These are phyloP conservation scores for Fonsecaea erecta DNA, from an alignment of 2,329 filamentous ascomycete species.

Conservation along the genomic window DNA sequence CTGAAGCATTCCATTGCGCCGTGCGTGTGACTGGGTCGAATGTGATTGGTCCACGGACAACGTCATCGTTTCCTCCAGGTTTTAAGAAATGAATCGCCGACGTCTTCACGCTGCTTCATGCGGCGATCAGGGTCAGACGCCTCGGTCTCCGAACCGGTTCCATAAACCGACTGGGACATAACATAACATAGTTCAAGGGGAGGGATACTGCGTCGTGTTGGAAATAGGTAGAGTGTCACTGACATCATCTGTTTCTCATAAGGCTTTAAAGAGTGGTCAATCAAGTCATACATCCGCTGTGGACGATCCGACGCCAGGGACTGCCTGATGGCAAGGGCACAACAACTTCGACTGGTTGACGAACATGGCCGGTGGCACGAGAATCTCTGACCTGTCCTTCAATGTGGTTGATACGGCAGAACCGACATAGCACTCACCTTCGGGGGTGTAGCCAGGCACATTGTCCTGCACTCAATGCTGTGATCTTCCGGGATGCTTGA, in stretches of 20 bases:
- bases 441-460: neutral
- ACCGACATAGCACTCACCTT: neutral
- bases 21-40: neutral
- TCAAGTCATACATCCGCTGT: too few species aligned
- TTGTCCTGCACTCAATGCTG: neutral
- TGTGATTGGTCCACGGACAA: neutral
- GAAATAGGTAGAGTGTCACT: neutral
- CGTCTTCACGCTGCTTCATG: neutral
- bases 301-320: too few species aligned
- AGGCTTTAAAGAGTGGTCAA: neutral
- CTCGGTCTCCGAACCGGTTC: neutral
- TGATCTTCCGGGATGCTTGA: neutral
- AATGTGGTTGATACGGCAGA: neutral
- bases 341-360: neutral
- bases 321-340: neutral
- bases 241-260: slow-evolving; percentile 3
- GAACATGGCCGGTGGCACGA: neutral
- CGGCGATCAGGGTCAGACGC: neutral
- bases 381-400: neutral
- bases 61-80: neutral
- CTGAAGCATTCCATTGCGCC: too few species aligned
- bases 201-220: neutral
- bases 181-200: too few species aligned
- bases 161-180: neutral
- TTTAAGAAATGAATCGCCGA: neutral